phyloP scores from a whole-genome alignment of 345 rosid species.

The Pugionium dolabratum region DNA sequence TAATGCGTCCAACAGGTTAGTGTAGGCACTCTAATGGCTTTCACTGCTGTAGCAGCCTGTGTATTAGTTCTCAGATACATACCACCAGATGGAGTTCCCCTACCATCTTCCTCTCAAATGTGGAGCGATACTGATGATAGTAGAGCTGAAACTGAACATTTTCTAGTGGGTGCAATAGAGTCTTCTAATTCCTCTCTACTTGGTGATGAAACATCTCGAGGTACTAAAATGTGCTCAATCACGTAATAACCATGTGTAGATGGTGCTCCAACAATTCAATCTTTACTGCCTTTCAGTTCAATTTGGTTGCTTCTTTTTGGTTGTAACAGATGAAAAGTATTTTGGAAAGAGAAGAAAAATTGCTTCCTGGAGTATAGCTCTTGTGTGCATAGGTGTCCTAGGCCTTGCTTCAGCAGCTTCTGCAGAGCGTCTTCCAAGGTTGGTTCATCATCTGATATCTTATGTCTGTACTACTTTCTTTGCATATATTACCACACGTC shows the following conservation, averaged over 20 bases:
- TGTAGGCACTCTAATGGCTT: constrained; percentile 72
- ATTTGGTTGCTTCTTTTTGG: background rate
- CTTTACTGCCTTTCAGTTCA: constrained; percentile 9
- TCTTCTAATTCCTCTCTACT: constrained; percentile 45
- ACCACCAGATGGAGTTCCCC: constrained; percentile 61
- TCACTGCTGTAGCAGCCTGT: constrained; percentile 63
- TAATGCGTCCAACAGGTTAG: constrained; percentile 55
- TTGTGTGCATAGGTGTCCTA: constrained; percentile 53
- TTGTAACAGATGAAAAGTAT: constrained; percentile 44
- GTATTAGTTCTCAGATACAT: constrained; percentile 66
- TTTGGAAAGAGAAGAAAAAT: constrained; percentile 51
- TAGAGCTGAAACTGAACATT: constrained; percentile 33
- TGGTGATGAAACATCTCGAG: constrained; percentile 42
- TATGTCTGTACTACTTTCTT: background rate
- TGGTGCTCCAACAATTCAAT: background rate
- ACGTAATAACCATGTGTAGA: background rate
- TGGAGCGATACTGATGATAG: constrained; percentile 36
- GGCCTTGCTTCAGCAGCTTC: constrained; percentile 62
- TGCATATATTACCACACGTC: background rate
- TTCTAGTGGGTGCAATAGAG: constrained; percentile 35
- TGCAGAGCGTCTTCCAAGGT: constrained; percentile 56
- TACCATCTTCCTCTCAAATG: constrained; percentile 45
- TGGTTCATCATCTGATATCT: constrained; percentile 15
- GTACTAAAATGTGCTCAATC: constrained; percentile 38
- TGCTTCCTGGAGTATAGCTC: constrained; percentile 62